phyloP scores from a whole-genome alignment of 2,329 filamentous ascomycete species.

The Zymoseptoria brevis region DNA sequence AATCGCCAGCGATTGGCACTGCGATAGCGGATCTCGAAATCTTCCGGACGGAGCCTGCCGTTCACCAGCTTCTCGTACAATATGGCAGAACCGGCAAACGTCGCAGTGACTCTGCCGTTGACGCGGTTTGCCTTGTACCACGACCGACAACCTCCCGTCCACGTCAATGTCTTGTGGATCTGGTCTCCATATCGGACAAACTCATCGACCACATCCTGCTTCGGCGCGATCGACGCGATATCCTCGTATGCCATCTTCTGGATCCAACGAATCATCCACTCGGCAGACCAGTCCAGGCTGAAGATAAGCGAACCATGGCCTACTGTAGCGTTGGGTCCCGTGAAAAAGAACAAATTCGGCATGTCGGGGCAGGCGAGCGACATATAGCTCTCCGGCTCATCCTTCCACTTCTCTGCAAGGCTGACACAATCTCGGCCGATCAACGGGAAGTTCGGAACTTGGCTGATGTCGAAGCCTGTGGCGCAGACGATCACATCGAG shows the following conservation, averaged over 20 bases:
- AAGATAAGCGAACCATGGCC: conserved; percentile 20
- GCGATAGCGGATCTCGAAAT: conserved; percentile 41
- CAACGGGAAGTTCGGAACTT: conserved; percentile 28
- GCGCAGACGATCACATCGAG: conserved; percentile 43
- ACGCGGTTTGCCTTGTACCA: conserved; percentile 23
- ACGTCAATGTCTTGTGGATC: conserved; percentile 34
- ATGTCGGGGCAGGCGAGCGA: conserved; percentile 22
- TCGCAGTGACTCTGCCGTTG: conserved; percentile 14
- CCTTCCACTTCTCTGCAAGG: conserved; percentile 22
- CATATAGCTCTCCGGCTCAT: conserved; percentile 24
- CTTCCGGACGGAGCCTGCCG: conserved; percentile 36
- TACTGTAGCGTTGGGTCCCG: conserved; percentile 16
- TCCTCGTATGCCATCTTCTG: conserved; percentile 18
- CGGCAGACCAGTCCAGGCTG: conserved; percentile 23
- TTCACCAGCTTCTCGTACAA: conserved; percentile 22
- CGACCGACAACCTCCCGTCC: conserved; percentile 10
- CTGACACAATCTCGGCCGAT: conserved; percentile 30
- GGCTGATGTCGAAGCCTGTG: conserved; percentile 34
- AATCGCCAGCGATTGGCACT: conserved; percentile 38
- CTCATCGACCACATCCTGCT: conserved; percentile 20
- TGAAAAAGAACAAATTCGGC: conserved; percentile 27
- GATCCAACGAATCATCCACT: conserved; percentile 42
- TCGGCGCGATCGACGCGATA: conserved; percentile 15
- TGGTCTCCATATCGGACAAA: conserved; percentile 30
- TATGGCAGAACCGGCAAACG: conserved; percentile 21